Conservation (phyloP, 2,329 filamentous ascomycete species). For the Davidsoniella australis region DNA sequence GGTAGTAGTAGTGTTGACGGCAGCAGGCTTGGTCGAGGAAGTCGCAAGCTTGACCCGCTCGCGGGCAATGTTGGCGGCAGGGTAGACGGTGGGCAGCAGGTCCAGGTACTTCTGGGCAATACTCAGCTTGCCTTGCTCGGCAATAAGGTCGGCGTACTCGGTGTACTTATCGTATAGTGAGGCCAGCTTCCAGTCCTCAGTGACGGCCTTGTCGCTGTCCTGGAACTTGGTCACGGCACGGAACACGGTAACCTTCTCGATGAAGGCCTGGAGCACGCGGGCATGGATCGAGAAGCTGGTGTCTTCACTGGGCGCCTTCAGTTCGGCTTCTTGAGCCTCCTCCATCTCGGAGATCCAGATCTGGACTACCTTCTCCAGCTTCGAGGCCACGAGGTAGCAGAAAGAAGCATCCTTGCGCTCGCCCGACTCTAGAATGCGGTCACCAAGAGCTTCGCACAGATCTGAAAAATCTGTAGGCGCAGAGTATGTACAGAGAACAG, state of each 20-base stretch:
- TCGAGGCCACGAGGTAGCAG: slow-evolving; percentile 90
- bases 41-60: slow-evolving; percentile 75
- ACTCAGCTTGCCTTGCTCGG: slow-evolving; percentile 70
- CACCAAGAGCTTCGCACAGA: slow-evolving; percentile 85
- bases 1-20: slow-evolving; percentile 15
- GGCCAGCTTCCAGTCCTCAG: slow-evolving; percentile 74
- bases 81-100: slow-evolving; percentile 67
- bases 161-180: slow-evolving; percentile 86
- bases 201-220: slow-evolving; percentile 54
- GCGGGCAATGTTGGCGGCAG: slow-evolving; percentile 71
- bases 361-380: slow-evolving; percentile 87
- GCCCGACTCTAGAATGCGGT: slow-evolving; percentile 65
- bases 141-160: slow-evolving; percentile 91
- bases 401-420: slow-evolving; percentile 83
- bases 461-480: slow-evolving; percentile 82
- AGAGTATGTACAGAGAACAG: slow-evolving; percentile 86
- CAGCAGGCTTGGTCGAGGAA: slow-evolving; percentile 17
- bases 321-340: slow-evolving; percentile 60
- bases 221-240: slow-evolving; percentile 82
- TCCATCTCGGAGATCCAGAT: slow-evolving; percentile 88
- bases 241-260: slow-evolving; percentile 97
- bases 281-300: slow-evolving; percentile 87
- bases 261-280: slow-evolving; percentile 73
- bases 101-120: slow-evolving; percentile 84
- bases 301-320: slow-evolving; percentile 52